Evolutionary conservation across 169 alveolate species (phyloP).

Genomic region (Plasmodium falciparum): DNA sequence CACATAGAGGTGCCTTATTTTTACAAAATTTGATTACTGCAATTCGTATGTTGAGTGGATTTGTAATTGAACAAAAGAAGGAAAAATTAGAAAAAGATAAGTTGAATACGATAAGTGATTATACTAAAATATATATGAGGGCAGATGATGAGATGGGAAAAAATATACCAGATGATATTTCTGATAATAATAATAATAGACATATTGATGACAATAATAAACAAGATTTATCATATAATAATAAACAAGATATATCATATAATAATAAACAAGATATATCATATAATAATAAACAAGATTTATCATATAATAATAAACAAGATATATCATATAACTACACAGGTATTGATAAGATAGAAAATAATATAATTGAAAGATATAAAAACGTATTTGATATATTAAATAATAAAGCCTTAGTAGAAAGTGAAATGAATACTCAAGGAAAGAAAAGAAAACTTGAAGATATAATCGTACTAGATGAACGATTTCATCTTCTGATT

Average conservation of each 20-base stretch:
- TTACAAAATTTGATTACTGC: constrained; percentile 86
- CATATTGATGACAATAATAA: background rate
- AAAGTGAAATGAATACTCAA: constrained; percentile 63
- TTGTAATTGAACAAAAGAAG: constrained; percentile 77
- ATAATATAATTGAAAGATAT: constrained; percentile 44
- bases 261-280: too few species aligned
- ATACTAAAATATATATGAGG: constrained; percentile 1
- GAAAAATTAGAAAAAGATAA: constrained; percentile 62
- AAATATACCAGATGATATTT: background rate
- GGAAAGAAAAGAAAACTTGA: constrained; percentile 61
- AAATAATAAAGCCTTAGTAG: constrained; percentile 81
- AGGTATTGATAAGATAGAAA: constrained; percentile 62
- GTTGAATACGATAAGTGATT: constrained; percentile 73
- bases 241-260: background rate
- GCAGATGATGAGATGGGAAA: background rate
- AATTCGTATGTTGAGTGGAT: constrained; percentile 80
- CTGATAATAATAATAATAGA: background rate
- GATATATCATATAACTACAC: background rate
- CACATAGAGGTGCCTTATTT: constrained; percentile 87
- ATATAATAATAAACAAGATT: background rate
- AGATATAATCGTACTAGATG: constrained; percentile 65
- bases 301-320: background rate
- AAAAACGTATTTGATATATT: constrained; percentile 35
- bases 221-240: background rate
- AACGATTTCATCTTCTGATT: constrained; percentile 75